Evolutionary conservation across 805 yeast species (phyloP), one percentile per base, ranked within the genome.

Genomic region (Ogataea nonfermentans): DNA sequence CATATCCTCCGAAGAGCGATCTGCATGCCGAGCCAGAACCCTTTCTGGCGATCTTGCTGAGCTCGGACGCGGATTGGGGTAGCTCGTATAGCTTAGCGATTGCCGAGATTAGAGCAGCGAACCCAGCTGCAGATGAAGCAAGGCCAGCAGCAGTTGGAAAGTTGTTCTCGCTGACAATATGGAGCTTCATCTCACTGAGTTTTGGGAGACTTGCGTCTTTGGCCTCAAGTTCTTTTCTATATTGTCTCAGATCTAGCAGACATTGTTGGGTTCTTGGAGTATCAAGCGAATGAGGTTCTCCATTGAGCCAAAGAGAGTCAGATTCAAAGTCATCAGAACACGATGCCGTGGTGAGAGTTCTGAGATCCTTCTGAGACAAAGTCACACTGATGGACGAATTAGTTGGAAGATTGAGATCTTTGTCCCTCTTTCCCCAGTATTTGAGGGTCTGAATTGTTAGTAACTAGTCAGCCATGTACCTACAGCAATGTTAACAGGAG

Each of bases 121-220:
- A 91, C 0, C 99, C 99, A 8, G 99, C 98, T 10, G 99, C 99
- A 4, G 95, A 84, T 1, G 96, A 88, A 0, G 99, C 99, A 53
- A 93, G 74, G 2, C 99, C 99, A 5, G 99, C 99, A 23, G 99
- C 99, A 17, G 99, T 93, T 37, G 99, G 99, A 73, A 93, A 93
- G 67, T 93, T 93, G 70, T 93, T 93, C 59, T 88, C 95, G 19
- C 95, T 81, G 10, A 87, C 95, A 51, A 93, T 84, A 54, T 81
- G 87, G 41, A 93, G 70, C 36, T 74, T 72, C 76, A 76, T 79
- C 13, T 68, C 54, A 23, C 91, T 75, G 43, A 89, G 69, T 54
- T 68, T 71, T 28, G 90, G 86, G 48, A 82, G 65, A 1, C 66
- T 44, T 0, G 71, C 25, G 56, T 86, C 78, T n/a, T 53, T 47